A percentile compares a stretch with the other conserved stretches of the same genome.
Evolutionary conservation across 2,329 filamentous ascomycete species (phyloP).

Genomic region (Pseudogymnoascus sp.): DNA sequence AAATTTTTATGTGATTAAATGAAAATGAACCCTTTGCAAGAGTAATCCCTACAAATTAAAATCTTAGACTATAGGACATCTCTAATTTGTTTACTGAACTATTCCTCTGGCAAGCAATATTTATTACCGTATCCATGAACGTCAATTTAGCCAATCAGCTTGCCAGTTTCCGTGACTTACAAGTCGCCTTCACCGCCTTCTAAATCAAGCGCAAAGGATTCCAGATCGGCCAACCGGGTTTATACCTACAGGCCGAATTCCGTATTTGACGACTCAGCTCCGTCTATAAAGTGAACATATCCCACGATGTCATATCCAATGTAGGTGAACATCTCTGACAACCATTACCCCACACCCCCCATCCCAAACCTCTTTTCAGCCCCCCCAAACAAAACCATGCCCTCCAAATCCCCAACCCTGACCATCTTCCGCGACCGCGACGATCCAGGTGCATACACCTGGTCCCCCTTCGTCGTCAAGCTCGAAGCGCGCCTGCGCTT

Average conservation of each 20-base stretch:
- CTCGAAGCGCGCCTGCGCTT: conserved; percentile 56
- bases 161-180: neutral
- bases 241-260: neutral
- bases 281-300: neutral
- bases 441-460: conserved; percentile 25
- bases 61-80: too few relatives aligned
- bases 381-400: neutral
- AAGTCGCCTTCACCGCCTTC: neutral
- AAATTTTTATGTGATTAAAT: neutral
- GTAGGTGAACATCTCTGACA: neutral
- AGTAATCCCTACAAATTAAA: neutral
- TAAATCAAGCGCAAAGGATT: neutral
- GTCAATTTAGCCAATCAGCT: neutral
- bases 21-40: neutral
- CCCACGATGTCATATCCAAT: neutral
- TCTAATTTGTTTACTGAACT: neutral
- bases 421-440: conserved; percentile 1
- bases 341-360: neutral
- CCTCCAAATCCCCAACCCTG: neutral
- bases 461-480: conserved; percentile 59
- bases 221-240: conserved; percentile 2
- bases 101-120: neutral
- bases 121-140: neutral
- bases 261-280: neutral
- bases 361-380: neutral